A percentile compares a stretch with the other conserved stretches of the same genome.
Conservation (phyloP, 441 rosid genomes). For the Omphalea diandra region DNA sequence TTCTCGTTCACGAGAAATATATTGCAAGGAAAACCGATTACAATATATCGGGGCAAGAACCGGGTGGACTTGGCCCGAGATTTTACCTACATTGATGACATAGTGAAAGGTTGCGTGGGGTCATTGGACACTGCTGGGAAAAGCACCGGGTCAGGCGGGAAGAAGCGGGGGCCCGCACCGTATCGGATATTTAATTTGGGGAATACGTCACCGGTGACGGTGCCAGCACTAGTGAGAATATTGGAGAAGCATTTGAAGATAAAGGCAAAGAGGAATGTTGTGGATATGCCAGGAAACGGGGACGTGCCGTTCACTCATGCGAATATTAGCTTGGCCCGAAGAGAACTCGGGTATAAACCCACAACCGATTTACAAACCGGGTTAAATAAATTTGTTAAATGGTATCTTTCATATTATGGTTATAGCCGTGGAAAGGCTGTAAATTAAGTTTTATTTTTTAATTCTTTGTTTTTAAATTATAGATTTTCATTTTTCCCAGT, state of each 20-base stretch:
- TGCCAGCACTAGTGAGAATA: constrained; percentile 64
- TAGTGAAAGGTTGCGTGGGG: constrained; percentile 84
- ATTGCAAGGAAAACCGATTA: constrained; percentile 78
- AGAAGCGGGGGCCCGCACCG: constrained; percentile 70
- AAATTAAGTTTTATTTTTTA: constrained; percentile 36
- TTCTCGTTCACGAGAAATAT: constrained; percentile 80
- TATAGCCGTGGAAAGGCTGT: constrained; percentile 58
- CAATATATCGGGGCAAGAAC: constrained; percentile 75
- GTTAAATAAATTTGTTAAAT: constrained; percentile 78
- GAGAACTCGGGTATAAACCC: constrained; percentile 77
- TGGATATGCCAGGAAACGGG: constrained; percentile 95
- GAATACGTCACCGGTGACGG: constrained; percentile 87
- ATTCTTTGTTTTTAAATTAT: not conserved
- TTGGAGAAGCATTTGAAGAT: constrained; percentile 71
- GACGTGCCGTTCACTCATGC: constrained; percentile 97
- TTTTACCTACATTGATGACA: constrained; percentile 88
- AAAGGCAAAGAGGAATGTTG: constrained; percentile 60
- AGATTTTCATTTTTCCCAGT: not conserved
- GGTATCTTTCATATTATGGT: constrained; percentile 90
- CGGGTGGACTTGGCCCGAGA: constrained; percentile 81
- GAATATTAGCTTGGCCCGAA: constrained; percentile 66
- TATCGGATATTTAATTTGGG: constrained; percentile 82
- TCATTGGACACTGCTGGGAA: constrained; percentile 72
- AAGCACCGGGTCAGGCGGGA: constrained; percentile 88
- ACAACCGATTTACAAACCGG: constrained; percentile 94